These are phyloP conservation scores for Rheum nobile DNA, from an alignment of 148 eudicot species.

Conservation along the genomic window DNA sequence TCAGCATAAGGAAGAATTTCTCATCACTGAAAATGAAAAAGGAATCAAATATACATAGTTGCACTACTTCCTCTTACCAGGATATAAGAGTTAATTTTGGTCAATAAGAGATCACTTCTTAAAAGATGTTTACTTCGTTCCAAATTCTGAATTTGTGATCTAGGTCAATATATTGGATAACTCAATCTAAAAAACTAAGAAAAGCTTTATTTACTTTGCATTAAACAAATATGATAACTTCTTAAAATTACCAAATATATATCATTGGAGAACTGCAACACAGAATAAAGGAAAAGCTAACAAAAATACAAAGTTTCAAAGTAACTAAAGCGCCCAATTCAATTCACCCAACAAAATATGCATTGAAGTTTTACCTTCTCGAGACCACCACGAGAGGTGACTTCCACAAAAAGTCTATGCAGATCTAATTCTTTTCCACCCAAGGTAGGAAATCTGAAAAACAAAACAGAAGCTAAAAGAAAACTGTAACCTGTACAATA, in stretches of 20 bases:
- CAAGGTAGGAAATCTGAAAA: slow-evolving; percentile 46
- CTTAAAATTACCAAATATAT: neutral
- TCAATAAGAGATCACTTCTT: neutral
- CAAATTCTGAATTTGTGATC: neutral
- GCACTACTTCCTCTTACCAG: neutral
- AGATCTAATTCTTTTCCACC: slow-evolving; percentile 54
- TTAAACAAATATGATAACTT: neutral
- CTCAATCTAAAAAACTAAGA: neutral
- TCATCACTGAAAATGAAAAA: neutral
- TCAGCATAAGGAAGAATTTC: neutral
- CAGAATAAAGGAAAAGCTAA: neutral
- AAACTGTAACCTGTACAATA: neutral
- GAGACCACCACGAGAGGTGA: slow-evolving; percentile 85
- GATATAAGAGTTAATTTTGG: neutral
- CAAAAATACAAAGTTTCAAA: neutral
- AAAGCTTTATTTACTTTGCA: neutral
- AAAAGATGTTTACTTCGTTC: neutral
- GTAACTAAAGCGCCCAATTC: neutral
- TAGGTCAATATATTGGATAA: neutral
- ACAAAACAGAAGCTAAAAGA: neutral
- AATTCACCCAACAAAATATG: neutral
- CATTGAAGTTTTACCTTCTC: slow-evolving; percentile 40
- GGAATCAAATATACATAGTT: neutral
- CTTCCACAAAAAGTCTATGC: slow-evolving; percentile 62
- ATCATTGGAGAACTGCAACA: neutral